A percentile compares a stretch with the other conserved stretches of the same genome.
Evolutionary conservation across 495 filamentous ascomycete genomes (phyloP).

Genomic region (Lasiosphaeria miniovina): DNA sequence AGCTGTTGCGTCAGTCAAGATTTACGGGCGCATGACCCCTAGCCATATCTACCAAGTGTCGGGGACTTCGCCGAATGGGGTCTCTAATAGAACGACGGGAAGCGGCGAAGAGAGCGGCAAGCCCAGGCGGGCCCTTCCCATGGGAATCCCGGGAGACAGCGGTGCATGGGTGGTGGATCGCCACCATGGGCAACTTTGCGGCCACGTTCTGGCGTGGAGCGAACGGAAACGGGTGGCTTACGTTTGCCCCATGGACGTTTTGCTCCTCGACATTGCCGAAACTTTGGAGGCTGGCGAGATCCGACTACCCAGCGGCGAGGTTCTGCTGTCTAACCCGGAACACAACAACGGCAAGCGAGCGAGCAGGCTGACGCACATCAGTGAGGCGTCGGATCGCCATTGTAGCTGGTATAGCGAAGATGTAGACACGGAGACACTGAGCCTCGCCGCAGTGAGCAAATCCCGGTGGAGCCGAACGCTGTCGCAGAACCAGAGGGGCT

Average conservation of each 20-base stretch:
- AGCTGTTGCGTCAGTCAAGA: constrained; percentile 74
- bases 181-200: constrained; percentile 72
- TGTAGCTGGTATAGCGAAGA: neutral
- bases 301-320: constrained; percentile 46
- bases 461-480: constrained; percentile 9
- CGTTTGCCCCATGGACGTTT: constrained; percentile 90
- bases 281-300: constrained; percentile 60
- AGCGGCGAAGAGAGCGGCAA: constrained; percentile 10
- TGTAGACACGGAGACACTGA: constrained; percentile 2
- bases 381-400: neutral
- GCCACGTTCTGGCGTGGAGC: constrained; percentile 86
- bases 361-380: constrained; percentile 7
- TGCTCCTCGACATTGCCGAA: constrained; percentile 78
- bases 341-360: neutral
- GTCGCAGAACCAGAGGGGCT: constrained; percentile 7
- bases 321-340: constrained; percentile 12
- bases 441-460: neutral
- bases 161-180: constrained; percentile 93
- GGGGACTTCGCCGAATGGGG: constrained; percentile 11
- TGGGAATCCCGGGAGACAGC: constrained; percentile 80
- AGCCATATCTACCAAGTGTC: constrained; percentile 77
- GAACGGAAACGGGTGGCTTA: constrained; percentile 72
- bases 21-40: constrained; percentile 76
- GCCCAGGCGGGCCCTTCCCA: constrained; percentile 24
- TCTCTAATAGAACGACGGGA: constrained; percentile 42